Evolutionary conservation across 2,329 filamentous ascomycete genomes (phyloP), one percentile per base, ranked within the genome.

Genomic region (Colletotrichum filicis): DNA sequence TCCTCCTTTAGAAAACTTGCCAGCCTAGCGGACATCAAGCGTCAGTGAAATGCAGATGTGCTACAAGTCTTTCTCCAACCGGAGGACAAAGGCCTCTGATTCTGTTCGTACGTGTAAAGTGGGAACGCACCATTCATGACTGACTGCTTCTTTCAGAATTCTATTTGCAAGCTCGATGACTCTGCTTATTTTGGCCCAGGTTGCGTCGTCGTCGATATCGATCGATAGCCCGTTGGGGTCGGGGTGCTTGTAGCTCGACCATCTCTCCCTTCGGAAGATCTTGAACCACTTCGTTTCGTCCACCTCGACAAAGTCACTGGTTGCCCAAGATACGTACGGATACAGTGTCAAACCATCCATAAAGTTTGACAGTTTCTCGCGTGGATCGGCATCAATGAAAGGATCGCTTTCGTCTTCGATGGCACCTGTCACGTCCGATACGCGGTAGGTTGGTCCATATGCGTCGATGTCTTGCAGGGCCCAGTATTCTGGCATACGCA

Each of bases 221-320:
- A 46, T 11, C 14, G 52, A 52, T 4, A 28, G 8, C 57, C 57
- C 14, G 4, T 5, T n/a, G 2, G 32, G 9, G 8, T 58, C 46
- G 1, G 3, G 5, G 4, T 58, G 46, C 9, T 4, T 3, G 26
- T 65, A 65, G 5, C 57, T 64, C 1, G 66, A 56, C 70, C 70
- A 70, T 6, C 16, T 52, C 7, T 63, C 56, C 14, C 60, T 35
- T 16, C 26, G 66, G 24, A 73, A 70, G 35, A 68, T 1, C 7
- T 37, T 63, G 53, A 70, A 59, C 70, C 70, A 73, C 22, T 37
- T 61, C 1, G 28, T 52, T 28, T 73, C 70, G 46, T 73, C 56
- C 19, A 73, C 35, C 4, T 55, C n/a, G 16, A 73, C 24, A 46
- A 64, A 61, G 24, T 57, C 68, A 8, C 53, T 56, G 4, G 26